Evolutionary conservation across 2,329 filamentous ascomycete genomes (phyloP).

Genomic region (Alternaria solani): DNA sequence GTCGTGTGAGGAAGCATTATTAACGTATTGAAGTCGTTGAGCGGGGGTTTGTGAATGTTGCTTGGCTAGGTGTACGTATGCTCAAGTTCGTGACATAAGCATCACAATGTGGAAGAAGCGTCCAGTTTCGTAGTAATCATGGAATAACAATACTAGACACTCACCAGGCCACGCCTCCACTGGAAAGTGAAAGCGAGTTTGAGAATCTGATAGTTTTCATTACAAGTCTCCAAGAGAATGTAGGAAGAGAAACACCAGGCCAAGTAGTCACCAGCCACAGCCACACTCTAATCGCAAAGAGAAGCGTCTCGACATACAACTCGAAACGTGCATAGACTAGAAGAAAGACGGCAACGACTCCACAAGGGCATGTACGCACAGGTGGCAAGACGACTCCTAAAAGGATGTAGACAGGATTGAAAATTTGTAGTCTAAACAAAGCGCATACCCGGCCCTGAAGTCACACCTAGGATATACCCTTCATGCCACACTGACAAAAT

Average conservation of each 20-base stretch:
- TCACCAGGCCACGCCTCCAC: not conserved
- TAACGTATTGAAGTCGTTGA: no score
- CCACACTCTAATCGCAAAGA: not conserved
- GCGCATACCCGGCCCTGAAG: constrained; percentile 40
- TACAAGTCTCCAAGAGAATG: constrained; percentile 1
- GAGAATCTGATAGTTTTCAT: constrained; percentile 2
- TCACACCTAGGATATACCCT: constrained; percentile 39
- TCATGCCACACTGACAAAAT: constrained; percentile 39
- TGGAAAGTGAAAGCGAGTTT: no score
- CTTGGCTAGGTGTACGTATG: no score
- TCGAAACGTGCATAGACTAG: not conserved
- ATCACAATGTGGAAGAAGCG: not conserved
- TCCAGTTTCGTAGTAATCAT: not conserved
- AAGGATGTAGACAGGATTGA: constrained; percentile 45
- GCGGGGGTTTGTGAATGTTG: no score
- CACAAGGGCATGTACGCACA: not conserved
- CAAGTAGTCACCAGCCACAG: not conserved
- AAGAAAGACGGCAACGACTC: not conserved
- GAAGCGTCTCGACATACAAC: not conserved
- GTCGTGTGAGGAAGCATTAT: no score
- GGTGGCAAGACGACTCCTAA: constrained; percentile 8
- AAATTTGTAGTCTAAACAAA: constrained; percentile 51
- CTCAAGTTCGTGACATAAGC: not conserved
- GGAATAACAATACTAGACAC: not conserved
- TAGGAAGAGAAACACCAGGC: not conserved